A percentile compares a stretch with the other conserved stretches of the same genome.
Conservation (phyloP, 2,329 filamentous ascomycete genomes). For the Colletotrichum costaricense region DNA sequence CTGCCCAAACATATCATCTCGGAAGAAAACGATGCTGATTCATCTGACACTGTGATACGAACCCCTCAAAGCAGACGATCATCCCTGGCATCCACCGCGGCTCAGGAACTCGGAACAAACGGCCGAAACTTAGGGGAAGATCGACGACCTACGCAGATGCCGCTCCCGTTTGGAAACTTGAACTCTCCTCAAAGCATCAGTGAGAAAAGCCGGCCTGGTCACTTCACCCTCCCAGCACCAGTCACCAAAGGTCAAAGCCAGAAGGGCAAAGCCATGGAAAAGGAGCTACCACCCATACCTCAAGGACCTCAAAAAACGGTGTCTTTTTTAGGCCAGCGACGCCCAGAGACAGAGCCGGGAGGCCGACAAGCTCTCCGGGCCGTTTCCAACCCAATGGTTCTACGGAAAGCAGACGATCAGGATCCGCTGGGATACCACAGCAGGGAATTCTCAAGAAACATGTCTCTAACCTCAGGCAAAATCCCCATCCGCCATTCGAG, state of each 20-base stretch:
- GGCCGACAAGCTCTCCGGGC: constrained; percentile 13
- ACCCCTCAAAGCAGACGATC: constrained; percentile 44
- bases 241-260: background rate
- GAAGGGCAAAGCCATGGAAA: background rate
- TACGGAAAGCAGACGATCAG: background rate
- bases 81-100: background rate
- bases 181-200: background rate
- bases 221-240: background rate
- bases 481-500: background rate
- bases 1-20: constrained; percentile 19
- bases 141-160: background rate
- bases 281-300: background rate
- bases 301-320: background rate
- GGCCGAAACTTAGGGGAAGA: background rate
- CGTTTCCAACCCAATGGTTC: constrained; percentile 4
- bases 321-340: constrained; percentile 38
- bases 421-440: background rate
- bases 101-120: background rate
- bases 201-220: background rate
- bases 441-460: background rate
- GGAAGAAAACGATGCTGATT: constrained; percentile 37
- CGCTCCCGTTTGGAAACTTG: background rate
- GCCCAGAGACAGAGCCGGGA: background rate
- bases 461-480: background rate
- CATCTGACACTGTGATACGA: constrained; percentile 52